Conservation (phyloP, 176 grass and related monocot genomes). For the Canna indica region DNA sequence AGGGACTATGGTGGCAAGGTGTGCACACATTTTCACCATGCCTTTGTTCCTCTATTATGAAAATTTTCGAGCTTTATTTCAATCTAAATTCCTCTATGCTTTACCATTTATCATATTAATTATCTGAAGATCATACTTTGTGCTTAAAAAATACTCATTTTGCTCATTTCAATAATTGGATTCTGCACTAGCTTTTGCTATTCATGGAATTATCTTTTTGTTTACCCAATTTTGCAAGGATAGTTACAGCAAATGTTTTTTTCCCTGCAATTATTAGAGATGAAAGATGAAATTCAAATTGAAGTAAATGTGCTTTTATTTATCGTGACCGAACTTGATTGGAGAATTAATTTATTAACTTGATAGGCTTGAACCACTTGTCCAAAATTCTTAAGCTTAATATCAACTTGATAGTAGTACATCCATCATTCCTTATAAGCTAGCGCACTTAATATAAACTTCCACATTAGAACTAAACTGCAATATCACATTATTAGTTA, state of each 20-base stretch:
- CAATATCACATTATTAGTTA: no score
- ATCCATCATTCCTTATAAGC: no score
- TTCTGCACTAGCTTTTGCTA: neutral
- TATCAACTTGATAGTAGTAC: no score
- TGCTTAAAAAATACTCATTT: neutral
- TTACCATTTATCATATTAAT: neutral
- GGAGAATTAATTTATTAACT: no score
- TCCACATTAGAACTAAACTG: no score
- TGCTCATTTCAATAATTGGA: no score
- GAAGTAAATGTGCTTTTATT: neutral
- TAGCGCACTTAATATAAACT: no score
- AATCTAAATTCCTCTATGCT: neutral
- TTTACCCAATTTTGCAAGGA: neutral
- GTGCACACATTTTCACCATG: neutral
- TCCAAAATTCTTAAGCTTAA: no score
- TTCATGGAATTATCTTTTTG: neutral
- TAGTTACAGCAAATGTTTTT: neutral
- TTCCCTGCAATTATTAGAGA: neutral
- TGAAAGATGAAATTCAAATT: neutral
- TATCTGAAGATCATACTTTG: neutral
- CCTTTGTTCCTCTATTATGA: neutral
- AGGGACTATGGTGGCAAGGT: slow-evolving; percentile 93
- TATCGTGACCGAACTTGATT: no score
- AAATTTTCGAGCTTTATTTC: neutral
- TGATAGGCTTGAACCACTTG: no score